phyloP scores from a whole-genome alignment of 1,139 yeast genomes.

The Schwanniomyces etchellsii region DNA sequence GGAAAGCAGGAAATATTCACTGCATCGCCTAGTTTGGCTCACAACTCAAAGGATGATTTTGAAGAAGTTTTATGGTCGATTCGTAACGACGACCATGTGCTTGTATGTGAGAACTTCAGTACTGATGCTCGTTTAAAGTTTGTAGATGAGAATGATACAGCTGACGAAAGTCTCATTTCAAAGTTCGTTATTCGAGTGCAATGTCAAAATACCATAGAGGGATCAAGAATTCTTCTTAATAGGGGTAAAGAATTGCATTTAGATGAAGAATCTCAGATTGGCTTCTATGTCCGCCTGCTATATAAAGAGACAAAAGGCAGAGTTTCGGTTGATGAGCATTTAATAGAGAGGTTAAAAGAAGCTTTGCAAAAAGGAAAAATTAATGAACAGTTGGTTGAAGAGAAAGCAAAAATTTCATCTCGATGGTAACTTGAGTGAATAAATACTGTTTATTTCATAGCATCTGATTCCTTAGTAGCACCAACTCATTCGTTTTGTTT shows the following conservation, averaged over 20 bases:
- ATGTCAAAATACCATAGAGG: conserved; percentile 5
- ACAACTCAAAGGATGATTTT: conserved; percentile 1
- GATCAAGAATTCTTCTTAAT: conserved; percentile 3
- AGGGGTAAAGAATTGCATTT: neutral
- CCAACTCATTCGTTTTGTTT: neutral
- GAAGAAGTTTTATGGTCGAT: conserved; percentile 4
- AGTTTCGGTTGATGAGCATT: conserved; percentile 5
- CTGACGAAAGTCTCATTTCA: neutral
- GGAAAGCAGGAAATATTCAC: conserved; percentile 5
- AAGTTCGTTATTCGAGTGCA: conserved; percentile 6
- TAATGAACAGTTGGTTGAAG: conserved; percentile 8
- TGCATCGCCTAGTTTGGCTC: conserved; percentile 1
- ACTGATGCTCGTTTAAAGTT: neutral
- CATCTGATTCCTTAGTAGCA: neutral
- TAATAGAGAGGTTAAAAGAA: conserved; percentile 6
- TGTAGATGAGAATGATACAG: neutral
- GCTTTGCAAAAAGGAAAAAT: conserved; percentile 7
- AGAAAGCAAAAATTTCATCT: conserved; percentile 4
- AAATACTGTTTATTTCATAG: neutral
- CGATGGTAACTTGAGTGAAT: neutral
- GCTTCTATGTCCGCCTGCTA: conserved; percentile 5
- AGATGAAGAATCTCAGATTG: conserved; percentile 4
- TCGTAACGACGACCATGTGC: neutral
- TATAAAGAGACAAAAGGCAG: conserved; percentile 9
- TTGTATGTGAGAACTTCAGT: conserved; percentile 1